These are phyloP conservation scores for Fraxinus albicans DNA, from an alignment of 305 asterid species.

Conservation along the genomic window DNA sequence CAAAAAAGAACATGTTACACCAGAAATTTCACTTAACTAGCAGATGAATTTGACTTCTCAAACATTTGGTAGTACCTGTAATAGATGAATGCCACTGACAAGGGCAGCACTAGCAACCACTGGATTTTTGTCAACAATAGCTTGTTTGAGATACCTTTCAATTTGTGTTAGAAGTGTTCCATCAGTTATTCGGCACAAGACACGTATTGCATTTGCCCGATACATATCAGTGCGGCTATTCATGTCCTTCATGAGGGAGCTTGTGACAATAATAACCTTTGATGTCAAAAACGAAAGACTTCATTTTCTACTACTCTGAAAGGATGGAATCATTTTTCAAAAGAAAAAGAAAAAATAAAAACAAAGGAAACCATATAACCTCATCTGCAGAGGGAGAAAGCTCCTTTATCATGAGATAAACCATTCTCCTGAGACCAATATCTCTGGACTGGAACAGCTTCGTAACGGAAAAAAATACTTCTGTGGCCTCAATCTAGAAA, in stretches of 20 bases:
- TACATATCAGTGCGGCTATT: slow-evolving; percentile 96
- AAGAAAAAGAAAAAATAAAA: neutral
- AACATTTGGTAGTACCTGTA: slow-evolving; percentile 55
- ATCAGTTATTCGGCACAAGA: slow-evolving; percentile 86
- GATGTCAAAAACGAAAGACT: slow-evolving; percentile 27
- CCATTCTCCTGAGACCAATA: slow-evolving; percentile 93
- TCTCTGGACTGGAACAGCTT: slow-evolving; percentile 93
- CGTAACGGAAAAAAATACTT: slow-evolving; percentile 91
- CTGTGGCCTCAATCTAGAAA: slow-evolving; percentile 80
- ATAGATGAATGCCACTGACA: slow-evolving; percentile 90
- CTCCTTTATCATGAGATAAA: slow-evolving; percentile 89
- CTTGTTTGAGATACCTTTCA: slow-evolving; percentile 94
- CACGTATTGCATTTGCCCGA: slow-evolving; percentile 94
- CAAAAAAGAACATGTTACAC: neutral
- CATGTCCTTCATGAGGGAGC: slow-evolving; percentile 99
- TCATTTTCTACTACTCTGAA: slow-evolving; percentile 25
- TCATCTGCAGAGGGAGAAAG: slow-evolving; percentile 94
- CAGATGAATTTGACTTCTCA: slow-evolving; percentile 12
- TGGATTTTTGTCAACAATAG: slow-evolving; percentile 92
- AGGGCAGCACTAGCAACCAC: slow-evolving; percentile 98
- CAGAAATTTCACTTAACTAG: slow-evolving; percentile 12
- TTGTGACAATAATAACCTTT: slow-evolving; percentile 93
- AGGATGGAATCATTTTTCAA: slow-evolving; percentile 7
- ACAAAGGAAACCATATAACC: slow-evolving; percentile 41
- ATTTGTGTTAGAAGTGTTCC: slow-evolving; percentile 95